A percentile compares a stretch with the other conserved stretches of the same genome.
Conservation (phyloP, 2,329 filamentous ascomycete genomes). For the Dendryphion nanum region DNA sequence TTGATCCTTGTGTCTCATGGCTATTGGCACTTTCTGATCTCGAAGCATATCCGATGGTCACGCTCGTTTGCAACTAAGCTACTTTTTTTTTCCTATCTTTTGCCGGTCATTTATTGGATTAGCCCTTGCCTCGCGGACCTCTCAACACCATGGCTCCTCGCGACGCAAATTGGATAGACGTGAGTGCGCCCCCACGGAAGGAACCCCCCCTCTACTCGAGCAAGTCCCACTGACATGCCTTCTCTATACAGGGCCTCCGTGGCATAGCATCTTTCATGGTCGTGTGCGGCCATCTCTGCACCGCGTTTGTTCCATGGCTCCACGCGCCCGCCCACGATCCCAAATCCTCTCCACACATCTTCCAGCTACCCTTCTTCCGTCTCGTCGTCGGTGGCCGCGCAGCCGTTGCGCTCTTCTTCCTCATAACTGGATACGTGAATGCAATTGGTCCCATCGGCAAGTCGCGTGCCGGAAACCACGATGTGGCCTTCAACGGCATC, state of each 20-base stretch:
- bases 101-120: too few relatives aligned
- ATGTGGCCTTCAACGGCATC: constrained; percentile 54
- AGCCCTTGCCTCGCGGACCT: too few relatives aligned
- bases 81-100: too few relatives aligned
- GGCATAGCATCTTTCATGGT: constrained; percentile 44
- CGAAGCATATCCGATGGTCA: too few relatives aligned
- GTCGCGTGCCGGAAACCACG: constrained; percentile 53
- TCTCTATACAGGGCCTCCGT: constrained; percentile 37
- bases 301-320: constrained; percentile 41
- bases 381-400: constrained; percentile 54
- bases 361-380: constrained; percentile 60
- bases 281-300: constrained; percentile 44
- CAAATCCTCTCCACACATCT: constrained; percentile 47
- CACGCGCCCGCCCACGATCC: constrained; percentile 42
- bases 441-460: constrained; percentile 60
- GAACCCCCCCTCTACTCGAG: constrained; percentile 12
- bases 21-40: too few relatives aligned
- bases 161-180: constrained; percentile 41
- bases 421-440: constrained; percentile 66
- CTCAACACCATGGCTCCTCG: constrained; percentile 37
- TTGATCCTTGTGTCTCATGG: too few relatives aligned
- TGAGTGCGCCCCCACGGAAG: constrained; percentile 15
- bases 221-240: constrained; percentile 19
- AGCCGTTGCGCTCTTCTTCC: constrained; percentile 40
- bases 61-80: too few relatives aligned